Conservation (phyloP, 2,329 filamentous ascomycete species). For the Ceratocystis ficicola region DNA sequence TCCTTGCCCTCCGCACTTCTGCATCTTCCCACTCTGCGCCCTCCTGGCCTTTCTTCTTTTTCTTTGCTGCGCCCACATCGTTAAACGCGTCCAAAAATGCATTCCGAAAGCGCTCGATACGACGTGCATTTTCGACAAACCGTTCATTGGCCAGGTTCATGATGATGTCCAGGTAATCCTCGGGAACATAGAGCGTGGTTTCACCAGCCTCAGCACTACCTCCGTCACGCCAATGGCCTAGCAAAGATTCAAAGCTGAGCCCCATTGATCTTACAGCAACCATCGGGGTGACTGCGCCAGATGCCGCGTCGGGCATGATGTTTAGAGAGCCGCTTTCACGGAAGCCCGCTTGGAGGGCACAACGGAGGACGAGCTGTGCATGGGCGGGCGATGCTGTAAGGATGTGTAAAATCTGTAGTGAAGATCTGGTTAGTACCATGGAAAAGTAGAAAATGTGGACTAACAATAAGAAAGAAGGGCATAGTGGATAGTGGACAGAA, state of each 20-base stretch:
- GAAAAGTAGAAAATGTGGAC: not conserved
- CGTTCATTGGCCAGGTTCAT: constrained; percentile 60
- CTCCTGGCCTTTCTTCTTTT: constrained; percentile 10
- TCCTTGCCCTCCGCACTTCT: constrained; percentile 40
- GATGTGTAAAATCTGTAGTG: constrained; percentile 68
- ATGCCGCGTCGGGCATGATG: constrained; percentile 32
- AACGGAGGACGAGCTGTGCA: constrained; percentile 62
- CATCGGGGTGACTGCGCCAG: constrained; percentile 44
- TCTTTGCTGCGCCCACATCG: constrained; percentile 25
- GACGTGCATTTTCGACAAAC: constrained; percentile 55
- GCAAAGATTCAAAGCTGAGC: constrained; percentile 65
- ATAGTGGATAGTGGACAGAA: not conserved
- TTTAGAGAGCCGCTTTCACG: constrained; percentile 79
- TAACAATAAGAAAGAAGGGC: not conserved
- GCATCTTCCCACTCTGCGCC: constrained; percentile 45
- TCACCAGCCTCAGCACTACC: constrained; percentile 31
- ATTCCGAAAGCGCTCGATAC: constrained; percentile 52
- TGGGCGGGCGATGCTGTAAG: constrained; percentile 62
- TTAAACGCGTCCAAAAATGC: constrained; percentile 31
- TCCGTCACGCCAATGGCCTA: constrained; percentile 43
- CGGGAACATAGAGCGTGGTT: constrained; percentile 44
- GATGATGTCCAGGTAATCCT: constrained; percentile 55
- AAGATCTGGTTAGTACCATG: not conserved
- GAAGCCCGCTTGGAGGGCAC: constrained; percentile 71
- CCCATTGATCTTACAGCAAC: constrained; percentile 79